Conservation (phyloP, 176 grass and related monocot species). For the Aegilops umbellulata region DNA sequence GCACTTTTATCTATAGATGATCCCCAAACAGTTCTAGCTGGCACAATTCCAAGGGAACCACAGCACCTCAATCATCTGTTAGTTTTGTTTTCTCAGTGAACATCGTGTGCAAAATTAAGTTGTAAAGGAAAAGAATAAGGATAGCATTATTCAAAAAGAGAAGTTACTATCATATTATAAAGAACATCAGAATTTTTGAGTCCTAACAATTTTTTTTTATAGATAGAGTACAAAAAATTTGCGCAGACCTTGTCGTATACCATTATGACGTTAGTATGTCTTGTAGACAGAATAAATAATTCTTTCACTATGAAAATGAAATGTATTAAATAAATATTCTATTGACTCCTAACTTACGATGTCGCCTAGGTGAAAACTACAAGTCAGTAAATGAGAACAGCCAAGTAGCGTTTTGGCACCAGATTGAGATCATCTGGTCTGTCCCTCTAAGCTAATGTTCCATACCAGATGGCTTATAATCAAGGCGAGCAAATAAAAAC, state of each 20-base stretch:
- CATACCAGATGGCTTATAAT: background rate
- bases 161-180: background rate
- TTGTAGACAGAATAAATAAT: conserved; percentile 12
- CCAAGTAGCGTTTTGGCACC: background rate
- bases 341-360: background rate
- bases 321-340: background rate
- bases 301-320: background rate
- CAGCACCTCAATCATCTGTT: background rate
- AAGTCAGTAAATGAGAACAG: background rate
- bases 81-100: background rate
- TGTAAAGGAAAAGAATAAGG: background rate
- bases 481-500: background rate
- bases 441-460: background rate
- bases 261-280: background rate
- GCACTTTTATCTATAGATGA: background rate
- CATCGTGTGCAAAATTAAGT: background rate
- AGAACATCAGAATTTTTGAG: background rate
- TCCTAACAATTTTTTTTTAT: background rate
- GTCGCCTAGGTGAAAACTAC: background rate
- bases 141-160: background rate
- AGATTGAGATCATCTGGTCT: background rate
- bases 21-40: conserved; percentile 7
- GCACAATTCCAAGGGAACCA: background rate
- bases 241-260: background rate
- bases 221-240: background rate